A percentile compares a stretch with the other conserved stretches of the same genome.
These are phyloP conservation scores for Saturnispora sekii DNA, from an alignment of 805 yeast species.

Conservation along the genomic window DNA sequence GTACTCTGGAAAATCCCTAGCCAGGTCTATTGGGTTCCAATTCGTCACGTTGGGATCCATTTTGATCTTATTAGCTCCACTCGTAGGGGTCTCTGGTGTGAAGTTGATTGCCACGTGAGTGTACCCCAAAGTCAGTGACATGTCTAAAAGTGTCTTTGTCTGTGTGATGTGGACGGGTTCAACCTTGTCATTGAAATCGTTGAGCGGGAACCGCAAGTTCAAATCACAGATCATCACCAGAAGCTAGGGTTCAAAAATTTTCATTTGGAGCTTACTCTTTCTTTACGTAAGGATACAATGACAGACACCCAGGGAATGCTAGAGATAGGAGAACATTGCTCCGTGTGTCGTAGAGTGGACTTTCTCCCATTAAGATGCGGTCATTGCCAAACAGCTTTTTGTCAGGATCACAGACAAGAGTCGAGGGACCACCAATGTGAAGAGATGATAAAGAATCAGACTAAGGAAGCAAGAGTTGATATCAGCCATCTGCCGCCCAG, in stretches of 20 bases:
- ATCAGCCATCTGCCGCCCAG: slow-evolving; percentile 29
- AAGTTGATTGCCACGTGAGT: slow-evolving; percentile 71
- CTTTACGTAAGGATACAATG: slow-evolving; percentile 6
- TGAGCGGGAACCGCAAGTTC: slow-evolving; percentile 66
- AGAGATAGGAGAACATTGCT: slow-evolving; percentile 51
- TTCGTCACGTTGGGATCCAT: slow-evolving; percentile 37
- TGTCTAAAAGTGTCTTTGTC: slow-evolving; percentile 41
- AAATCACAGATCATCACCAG: slow-evolving; percentile 48
- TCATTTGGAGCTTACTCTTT: no score
- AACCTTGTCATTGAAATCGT: slow-evolving; percentile 35
- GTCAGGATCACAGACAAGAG: slow-evolving; percentile 40
- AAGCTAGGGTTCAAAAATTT: no score
- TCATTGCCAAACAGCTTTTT: slow-evolving; percentile 31
- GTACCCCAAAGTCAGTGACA: slow-evolving; percentile 56
- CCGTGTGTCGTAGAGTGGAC: slow-evolving; percentile 42
- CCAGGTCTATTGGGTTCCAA: slow-evolving; percentile 34
- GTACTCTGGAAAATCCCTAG: slow-evolving; percentile 26
- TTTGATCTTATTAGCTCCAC: slow-evolving; percentile 39
- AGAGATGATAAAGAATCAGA: neutral
- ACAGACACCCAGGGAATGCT: slow-evolving; percentile 25
- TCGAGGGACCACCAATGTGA: slow-evolving; percentile 24
- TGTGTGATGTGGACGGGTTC: slow-evolving; percentile 32
- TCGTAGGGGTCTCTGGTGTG: slow-evolving; percentile 12
- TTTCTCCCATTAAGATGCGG: slow-evolving; percentile 50
- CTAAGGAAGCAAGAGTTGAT: slow-evolving; percentile 4